These are phyloP conservation scores for Candida caryicola DNA, from an alignment of 805 yeast species.

Conservation along the genomic window DNA sequence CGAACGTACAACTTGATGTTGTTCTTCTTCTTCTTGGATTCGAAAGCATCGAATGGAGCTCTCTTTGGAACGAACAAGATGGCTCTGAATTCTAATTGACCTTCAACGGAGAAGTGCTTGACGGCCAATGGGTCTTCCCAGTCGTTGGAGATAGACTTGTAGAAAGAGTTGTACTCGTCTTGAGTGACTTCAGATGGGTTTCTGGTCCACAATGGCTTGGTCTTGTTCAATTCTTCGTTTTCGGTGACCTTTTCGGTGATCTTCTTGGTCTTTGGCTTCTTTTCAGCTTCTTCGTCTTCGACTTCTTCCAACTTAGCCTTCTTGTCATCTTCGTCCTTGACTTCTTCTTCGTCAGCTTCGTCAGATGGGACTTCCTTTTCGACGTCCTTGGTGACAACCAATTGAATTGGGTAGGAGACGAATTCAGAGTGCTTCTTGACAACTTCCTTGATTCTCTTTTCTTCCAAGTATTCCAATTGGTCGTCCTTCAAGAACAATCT, in stretches of 20 bases:
- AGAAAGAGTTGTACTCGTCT: slow-evolving; percentile 98
- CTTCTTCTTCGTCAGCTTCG: slow-evolving; percentile 54
- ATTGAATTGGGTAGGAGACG: slow-evolving; percentile 98
- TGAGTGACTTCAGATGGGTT: slow-evolving; percentile 95
- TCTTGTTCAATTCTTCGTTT: slow-evolving; percentile 97
- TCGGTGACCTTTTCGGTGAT: slow-evolving; percentile 91
- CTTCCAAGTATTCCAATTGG: slow-evolving; percentile 98
- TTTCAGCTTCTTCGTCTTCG: slow-evolving; percentile 60
- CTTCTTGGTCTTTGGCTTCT: slow-evolving; percentile 78
- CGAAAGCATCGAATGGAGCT: slow-evolving; percentile 98
- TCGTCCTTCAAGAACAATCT: slow-evolving; percentile 98
- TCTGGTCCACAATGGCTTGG: slow-evolving; percentile 99
- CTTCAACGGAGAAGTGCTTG: slow-evolving; percentile 99
- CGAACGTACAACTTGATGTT: slow-evolving; percentile 98
- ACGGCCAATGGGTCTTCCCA: slow-evolving; percentile 99
- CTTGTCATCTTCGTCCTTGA: slow-evolving; percentile 51
- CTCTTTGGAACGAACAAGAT: slow-evolving; percentile 96
- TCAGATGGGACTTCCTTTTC: slow-evolving; percentile 94
- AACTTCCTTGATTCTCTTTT: slow-evolving; percentile 98
- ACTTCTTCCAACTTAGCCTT: slow-evolving; percentile 76
- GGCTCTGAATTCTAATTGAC: slow-evolving; percentile 99
- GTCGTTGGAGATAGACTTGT: slow-evolving; percentile 98
- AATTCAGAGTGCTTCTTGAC: slow-evolving; percentile 99
- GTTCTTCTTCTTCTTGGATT: slow-evolving; percentile 97
- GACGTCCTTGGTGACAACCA: slow-evolving; percentile 96